Base-by-base conservation (phyloP, 176 grass and related monocot genomes). In the Avena sativa region DNA sequence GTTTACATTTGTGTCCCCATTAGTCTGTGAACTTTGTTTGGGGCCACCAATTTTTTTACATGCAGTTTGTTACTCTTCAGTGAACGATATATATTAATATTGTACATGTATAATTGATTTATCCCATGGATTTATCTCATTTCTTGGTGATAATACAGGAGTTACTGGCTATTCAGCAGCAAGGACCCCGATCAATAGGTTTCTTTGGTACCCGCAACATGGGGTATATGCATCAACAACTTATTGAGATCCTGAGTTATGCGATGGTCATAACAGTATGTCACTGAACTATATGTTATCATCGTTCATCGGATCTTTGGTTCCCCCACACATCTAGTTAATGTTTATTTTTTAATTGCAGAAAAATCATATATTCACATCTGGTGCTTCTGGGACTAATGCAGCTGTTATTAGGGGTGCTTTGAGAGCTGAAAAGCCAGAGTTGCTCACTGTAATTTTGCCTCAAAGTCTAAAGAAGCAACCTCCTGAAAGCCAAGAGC, bases 351-450 rank as follows among this genome's bases (percentile, higher is more conserved):
- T 46, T 40, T 81, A 36, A 77, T 59, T 90, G 81, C 94, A 99
- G 97, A 97, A 99, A 92, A 99, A 99, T 85, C 97, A 99, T 90
- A 99, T 99, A 84, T 99, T 89, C 74, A 97, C 97, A 14, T 99
- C 97, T 76, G 97, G 97, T 68, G 97, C 97, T 85, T 99, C 94
- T 17, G 94, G 97, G 50, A 99, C 97, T 82, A 99, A 99, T 88
- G 97, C 97, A 71, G 94, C 94, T 74, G 97, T 99, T 83, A 99
- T 99, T 80, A 94, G 97, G 90, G 97, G 97, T 60, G 97, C 97
- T 90, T 90, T 99, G 90, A 99, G 97, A 86, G 97, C 97, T 64
- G 97, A 99, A 84, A 99, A 91, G 71, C 94, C 91, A 46, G 97
- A 99, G 77, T 92, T 97, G 85, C 94, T 99, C 56, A 99, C 97